A percentile compares a stretch with the other conserved stretches of the same genome.
Conservation (phyloP, 2,329 filamentous ascomycete species). For the Grosmannia penicillata region DNA sequence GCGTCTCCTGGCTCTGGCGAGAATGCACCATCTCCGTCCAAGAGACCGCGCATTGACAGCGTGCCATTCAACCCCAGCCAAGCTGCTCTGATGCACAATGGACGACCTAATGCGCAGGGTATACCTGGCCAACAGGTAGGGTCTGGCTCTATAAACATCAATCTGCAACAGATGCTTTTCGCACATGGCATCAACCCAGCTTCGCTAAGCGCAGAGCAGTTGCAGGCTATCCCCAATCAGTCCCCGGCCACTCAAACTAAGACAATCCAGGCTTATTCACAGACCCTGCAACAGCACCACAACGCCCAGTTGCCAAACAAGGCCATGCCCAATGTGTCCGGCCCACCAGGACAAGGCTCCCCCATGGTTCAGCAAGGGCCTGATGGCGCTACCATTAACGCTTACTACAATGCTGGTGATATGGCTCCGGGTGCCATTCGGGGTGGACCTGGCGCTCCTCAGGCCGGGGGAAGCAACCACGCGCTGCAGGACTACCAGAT, state of each 20-base stretch:
- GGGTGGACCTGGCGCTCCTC: conserved; percentile 30
- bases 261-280: conserved; percentile 75
- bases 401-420: conserved; percentile 49
- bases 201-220: conserved; percentile 60
- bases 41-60: conserved; percentile 71
- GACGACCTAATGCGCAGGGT: conserved; percentile 49
- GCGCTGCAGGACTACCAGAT: conserved; percentile 79
- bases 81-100: conserved; percentile 57
- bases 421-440: conserved; percentile 47
- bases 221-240: conserved; percentile 44
- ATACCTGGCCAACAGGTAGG: conserved; percentile 59
- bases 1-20: conserved; percentile 72
- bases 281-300: conserved; percentile 71
- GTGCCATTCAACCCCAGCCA: conserved; percentile 60
- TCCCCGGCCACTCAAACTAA: conserved; percentile 56
- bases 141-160: conserved; percentile 29
- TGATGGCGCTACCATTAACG: conserved; percentile 41
- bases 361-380: conserved; percentile 67
- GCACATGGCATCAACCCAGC: conserved; percentile 62
- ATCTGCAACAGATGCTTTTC: conserved; percentile 46
- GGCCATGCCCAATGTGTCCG: conserved; percentile 58
- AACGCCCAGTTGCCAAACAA: conserved; percentile 68
- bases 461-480: conserved; percentile 52
- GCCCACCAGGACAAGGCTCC: conserved; percentile 63
- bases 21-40: conserved; percentile 83